Percentiles rank a stretch among this genome's conserved stretches.
phyloP scores from a whole-genome alignment of 73 alveolate species.

The Paraurostyla sp. region DNA sequence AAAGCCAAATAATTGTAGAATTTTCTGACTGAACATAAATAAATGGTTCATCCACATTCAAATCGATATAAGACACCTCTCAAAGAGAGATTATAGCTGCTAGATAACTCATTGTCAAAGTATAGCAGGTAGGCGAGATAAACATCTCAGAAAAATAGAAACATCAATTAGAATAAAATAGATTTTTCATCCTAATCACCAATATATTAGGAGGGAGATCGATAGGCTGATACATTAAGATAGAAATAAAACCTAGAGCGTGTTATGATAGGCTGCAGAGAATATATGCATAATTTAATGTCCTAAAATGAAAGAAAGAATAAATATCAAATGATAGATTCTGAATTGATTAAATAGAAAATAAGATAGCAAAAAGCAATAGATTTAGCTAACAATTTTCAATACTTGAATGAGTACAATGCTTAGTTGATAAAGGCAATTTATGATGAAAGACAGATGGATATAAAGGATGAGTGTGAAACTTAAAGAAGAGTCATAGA shows the following conservation, averaged over 20 bases:
- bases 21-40: no score
- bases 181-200: no score
- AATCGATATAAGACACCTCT: no score
- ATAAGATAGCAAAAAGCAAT: conserved; percentile 26
- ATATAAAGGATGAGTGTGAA: conserved; percentile 31
- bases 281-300: conserved; percentile 36
- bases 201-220: no score
- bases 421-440: conserved; percentile 18
- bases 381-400: conserved; percentile 17
- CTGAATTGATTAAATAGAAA: background rate
- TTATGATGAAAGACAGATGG: conserved; percentile 9
- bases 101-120: no score
- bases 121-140: no score
- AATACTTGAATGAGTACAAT: conserved; percentile 35
- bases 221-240: background rate
- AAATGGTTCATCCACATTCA: no score
- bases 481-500: conserved; percentile 42
- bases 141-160: no score
- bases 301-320: background rate
- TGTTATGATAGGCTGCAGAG: conserved; percentile 48
- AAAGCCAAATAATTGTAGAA: no score
- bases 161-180: no score
- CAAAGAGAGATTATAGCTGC: no score
- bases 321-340: background rate
- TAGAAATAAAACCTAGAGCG: background rate